Base-by-base conservation (phyloP, 257 asterid species). In the Penstemon newberryi region DNA sequence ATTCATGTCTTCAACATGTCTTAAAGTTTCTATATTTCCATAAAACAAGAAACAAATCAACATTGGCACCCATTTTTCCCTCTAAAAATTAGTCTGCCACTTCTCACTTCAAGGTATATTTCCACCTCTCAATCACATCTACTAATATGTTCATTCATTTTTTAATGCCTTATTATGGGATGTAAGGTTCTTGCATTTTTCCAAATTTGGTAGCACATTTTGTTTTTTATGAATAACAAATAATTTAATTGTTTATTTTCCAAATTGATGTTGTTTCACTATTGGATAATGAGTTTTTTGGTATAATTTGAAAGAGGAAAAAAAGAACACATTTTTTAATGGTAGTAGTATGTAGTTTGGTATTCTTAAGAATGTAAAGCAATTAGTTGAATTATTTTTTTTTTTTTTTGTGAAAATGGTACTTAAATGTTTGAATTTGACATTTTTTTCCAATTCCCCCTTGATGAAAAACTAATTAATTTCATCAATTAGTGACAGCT, bases 291-390 rank as follows among this genome's bases (percentile, higher is more conserved):
- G 33, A 25, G 33, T 25, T 25, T 25, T 25, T 25, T 25, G 33
- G 33, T 25, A 25, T 25, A 25, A 25, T 25, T 0, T 25, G 33
- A 25, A 25, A 25, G 33, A 25, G 1, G 33, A 25, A 25, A 25
- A 25, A 58, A 67, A 76, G 13, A 68, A 67, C 15, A 51, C 45
- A 8, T 57, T 18, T 72, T 54, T 3, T 18, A 39, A 18, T 52
- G 7, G 49, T 49, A 11, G 19, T 39, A 70, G 52, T 46, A 40
- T 45, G 12, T 47, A 39, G 6, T 33, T 8, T 56, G 8, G 18
- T 37, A 47, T 60, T 63, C 47, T 40, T n/a, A 3, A 49, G 5
- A 59, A n/a, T 43, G 40, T 53, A 44, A 66, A 60, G 58, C 19
- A 50, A 36, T 13, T 62, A 50, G 41, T 46, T 8, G 37, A 7